These are phyloP conservation scores for Serendipita sp. DNA, from an alignment of 768 basidiomycete genomes.

Conservation along the genomic window DNA sequence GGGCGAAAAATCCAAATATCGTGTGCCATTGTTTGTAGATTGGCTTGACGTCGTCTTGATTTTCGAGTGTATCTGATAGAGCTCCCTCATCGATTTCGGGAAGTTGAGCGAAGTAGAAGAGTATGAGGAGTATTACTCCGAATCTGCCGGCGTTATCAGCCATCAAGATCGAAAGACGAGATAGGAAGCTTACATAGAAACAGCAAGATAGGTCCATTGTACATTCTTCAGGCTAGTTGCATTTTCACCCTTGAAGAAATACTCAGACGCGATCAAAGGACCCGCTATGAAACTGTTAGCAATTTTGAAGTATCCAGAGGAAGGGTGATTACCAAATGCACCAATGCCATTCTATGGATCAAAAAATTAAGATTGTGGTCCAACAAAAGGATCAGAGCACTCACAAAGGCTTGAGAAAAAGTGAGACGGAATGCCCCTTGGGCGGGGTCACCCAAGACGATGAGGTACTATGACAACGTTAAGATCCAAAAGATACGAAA, in stretches of 20 bases:
- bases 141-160: constrained; percentile 21
- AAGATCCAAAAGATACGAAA: constrained; percentile 33
- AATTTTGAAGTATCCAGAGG: not conserved
- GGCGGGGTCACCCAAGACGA: constrained; percentile 45
- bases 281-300: constrained; percentile 18
- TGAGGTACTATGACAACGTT: not conserved
- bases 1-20: constrained; percentile 56
- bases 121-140: constrained; percentile 41
- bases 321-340: no score
- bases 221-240: constrained; percentile 45
- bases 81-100: constrained; percentile 23
- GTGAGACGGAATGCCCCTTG: constrained; percentile 62
- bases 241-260: constrained; percentile 57
- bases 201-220: constrained; percentile 57
- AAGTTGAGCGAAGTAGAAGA: constrained; percentile 31
- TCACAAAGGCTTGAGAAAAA: constrained; percentile 58
- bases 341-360: no score
- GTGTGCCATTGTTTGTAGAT: constrained; percentile 58
- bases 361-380: no score
- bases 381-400: no score
- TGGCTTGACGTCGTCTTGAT: constrained; percentile 26
- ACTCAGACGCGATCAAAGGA: constrained; percentile 57
- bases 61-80: constrained; percentile 20
- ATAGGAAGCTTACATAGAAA: constrained; percentile 29
- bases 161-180: constrained; percentile 2